Conservation (phyloP, 768 basidiomycete species). For the Dacryopinax spathularia region DNA sequence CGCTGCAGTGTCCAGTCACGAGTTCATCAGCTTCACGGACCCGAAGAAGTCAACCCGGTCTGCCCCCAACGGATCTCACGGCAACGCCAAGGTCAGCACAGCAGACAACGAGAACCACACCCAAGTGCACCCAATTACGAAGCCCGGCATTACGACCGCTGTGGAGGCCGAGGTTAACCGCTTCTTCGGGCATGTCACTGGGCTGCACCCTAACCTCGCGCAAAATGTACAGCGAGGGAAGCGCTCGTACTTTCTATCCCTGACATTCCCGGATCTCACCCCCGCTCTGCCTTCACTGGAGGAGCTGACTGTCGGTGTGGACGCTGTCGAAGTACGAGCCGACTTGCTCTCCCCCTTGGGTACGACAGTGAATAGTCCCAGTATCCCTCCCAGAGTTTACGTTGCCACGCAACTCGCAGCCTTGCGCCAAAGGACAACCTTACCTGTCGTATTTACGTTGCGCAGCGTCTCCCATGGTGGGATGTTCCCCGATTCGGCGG, state of each 20-base stretch:
- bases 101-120: too few species aligned
- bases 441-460: constrained; percentile 89
- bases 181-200: constrained; percentile 83
- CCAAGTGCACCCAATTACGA: too few species aligned
- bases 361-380: constrained; percentile 28
- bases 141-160: constrained; percentile 28
- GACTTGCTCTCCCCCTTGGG: constrained; percentile 57
- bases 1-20: constrained; percentile 61
- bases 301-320: constrained; percentile 64
- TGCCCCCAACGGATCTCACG: too few species aligned
- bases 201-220: constrained; percentile 49
- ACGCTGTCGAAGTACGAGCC: constrained; percentile 87
- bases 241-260: constrained; percentile 81
- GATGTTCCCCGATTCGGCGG: constrained; percentile 65
- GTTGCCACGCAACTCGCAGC: constrained; percentile 69
- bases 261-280: constrained; percentile 81
- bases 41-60: too few species aligned
- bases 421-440: constrained; percentile 55
- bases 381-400: constrained; percentile 53
- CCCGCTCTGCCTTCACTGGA: constrained; percentile 54
- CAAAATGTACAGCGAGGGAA: constrained; percentile 37
- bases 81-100: too few species aligned
- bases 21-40: constrained; percentile 63
- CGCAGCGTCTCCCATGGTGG: constrained; percentile 82
- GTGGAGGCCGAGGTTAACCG: constrained; percentile 48